Evolutionary conservation across 2,329 filamentous ascomycete genomes (phyloP), one percentile per base, ranked within the genome.

Genomic region (Curvularia spicifera): DNA sequence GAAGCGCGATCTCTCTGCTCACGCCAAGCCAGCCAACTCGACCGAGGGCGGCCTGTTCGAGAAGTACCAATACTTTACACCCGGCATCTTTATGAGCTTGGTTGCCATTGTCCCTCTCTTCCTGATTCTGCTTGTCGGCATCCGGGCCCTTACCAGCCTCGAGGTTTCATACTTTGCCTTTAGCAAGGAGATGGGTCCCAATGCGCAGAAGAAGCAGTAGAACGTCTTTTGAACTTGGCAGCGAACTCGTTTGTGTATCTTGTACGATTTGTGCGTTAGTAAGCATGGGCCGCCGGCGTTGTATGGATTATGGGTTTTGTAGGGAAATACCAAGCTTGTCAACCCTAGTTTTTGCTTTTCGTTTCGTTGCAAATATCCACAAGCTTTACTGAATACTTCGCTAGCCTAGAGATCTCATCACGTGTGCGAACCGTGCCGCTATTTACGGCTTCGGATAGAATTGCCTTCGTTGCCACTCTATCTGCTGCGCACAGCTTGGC

Each of bases 101-200:
- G 74, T 93, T 37, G 88, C 88, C 22, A 80, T 85, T 3, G 76
- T 95, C 18, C 76, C 97, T 39, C 83, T 97, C 48, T 78, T 96
- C 60, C 80, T 86, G 28, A 93, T 98, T 66, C 81, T 97, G 5
- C 89, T 89, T 65, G 88, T 93, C 56, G 95, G 90, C 13, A 80
- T 98, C 54, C 86, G 79, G 59, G 93, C 91, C 13, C 82, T 98
- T 12, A 82, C 85, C 6, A 94, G 91, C 66, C 83, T 99, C 18
- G 84, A 97, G 76, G 91, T 98, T 29, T 91, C 91, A 0, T 98
- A 98, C 76, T 92, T 91, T 63, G 93, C 95, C 1, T 99, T 98
- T 75, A 94, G 96, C 75, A 97, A 97, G 83, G 94, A 97, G 69
- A 96, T 92, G 83, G 91, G 93, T 0, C 91, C 92, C n/a, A 83